A percentile compares a stretch with the other conserved stretches of the same genome.
These are phyloP conservation scores for Hyaloscypha hepaticicola DNA, from an alignment of 495 filamentous ascomycete species.

Conservation along the genomic window DNA sequence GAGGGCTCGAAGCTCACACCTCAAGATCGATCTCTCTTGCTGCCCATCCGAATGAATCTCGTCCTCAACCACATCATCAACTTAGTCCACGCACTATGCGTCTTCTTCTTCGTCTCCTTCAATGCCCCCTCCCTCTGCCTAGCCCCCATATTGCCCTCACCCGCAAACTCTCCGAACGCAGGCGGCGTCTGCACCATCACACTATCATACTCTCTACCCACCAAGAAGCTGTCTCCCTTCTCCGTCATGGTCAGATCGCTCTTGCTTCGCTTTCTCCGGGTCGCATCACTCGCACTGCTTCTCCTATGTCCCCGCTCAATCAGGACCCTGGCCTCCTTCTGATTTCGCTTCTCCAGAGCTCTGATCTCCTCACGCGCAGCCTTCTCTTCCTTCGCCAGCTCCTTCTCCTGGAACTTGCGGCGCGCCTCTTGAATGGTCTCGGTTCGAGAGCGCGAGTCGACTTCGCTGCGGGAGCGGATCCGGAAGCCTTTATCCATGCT, in stretches of 20 bases:
- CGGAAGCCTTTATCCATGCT: conserved; percentile 53
- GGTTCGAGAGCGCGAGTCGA: conserved; percentile 44
- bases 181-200: conserved; percentile 3
- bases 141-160: background rate
- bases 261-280: conserved; percentile 27
- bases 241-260: conserved; percentile 24
- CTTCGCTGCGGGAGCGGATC: conserved; percentile 50
- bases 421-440: conserved; percentile 51
- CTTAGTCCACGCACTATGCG: conserved; percentile 50
- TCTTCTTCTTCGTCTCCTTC: conserved; percentile 47
- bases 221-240: conserved; percentile 16
- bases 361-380: conserved; percentile 54
- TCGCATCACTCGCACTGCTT: conserved; percentile 25
- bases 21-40: conserved; percentile 33
- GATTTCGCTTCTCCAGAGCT: conserved; percentile 24
- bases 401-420: conserved; percentile 52
- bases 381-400: conserved; percentile 55
- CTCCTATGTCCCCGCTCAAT: conserved; percentile 21
- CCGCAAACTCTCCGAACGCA: background rate
- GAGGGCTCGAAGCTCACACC: background rate
- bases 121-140: conserved; percentile 2
- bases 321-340: conserved; percentile 28
- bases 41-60: conserved; percentile 28
- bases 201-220: conserved; percentile 17
- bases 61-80: conserved; percentile 57